Conservation (phyloP, 257 asterid genomes). For the Orobanche coerulescens region DNA sequence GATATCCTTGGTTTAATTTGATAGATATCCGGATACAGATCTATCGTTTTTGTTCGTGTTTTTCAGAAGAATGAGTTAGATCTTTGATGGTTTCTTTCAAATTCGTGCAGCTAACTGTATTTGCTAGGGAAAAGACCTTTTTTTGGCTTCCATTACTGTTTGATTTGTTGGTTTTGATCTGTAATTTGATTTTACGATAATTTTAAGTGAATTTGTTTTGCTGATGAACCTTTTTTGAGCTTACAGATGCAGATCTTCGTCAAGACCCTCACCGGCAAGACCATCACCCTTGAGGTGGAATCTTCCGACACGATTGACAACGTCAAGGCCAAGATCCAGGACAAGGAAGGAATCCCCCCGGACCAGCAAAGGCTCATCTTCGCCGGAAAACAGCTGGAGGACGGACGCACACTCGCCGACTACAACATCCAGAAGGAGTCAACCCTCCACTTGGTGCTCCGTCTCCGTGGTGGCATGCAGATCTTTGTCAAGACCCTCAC, state of each 20-base stretch:
- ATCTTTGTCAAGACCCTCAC: too few species aligned
- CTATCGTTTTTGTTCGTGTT: too few species aligned
- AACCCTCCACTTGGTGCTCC: constrained; percentile 43
- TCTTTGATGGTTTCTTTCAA: too few species aligned
- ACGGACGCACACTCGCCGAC: constrained; percentile 46
- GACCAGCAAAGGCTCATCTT: constrained; percentile 65
- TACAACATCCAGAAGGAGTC: constrained; percentile 42
- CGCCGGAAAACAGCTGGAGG: constrained; percentile 52
- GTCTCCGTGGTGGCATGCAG: constrained; percentile 49
- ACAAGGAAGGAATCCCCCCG: constrained; percentile 72
- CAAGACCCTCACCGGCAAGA: constrained; percentile 43
- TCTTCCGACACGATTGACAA: constrained; percentile 55
- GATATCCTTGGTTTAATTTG: too few species aligned
- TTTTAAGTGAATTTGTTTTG: background rate
- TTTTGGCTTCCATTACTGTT: background rate
- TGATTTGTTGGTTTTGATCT: background rate
- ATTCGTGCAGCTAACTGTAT: too few species aligned
- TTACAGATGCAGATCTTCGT: constrained; percentile 63
- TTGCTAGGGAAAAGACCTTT: too few species aligned
- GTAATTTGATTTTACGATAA: background rate
- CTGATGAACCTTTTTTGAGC: background rate
- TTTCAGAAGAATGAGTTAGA: too few species aligned
- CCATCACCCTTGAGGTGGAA: constrained; percentile 35
- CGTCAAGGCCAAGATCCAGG: constrained; percentile 53
- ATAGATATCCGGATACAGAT: too few species aligned